Evolutionary conservation across 106 monocot genomes (phyloP), one percentile per base, ranked within the genome.

Genomic region (Dioscorea dumetorum): DNA sequence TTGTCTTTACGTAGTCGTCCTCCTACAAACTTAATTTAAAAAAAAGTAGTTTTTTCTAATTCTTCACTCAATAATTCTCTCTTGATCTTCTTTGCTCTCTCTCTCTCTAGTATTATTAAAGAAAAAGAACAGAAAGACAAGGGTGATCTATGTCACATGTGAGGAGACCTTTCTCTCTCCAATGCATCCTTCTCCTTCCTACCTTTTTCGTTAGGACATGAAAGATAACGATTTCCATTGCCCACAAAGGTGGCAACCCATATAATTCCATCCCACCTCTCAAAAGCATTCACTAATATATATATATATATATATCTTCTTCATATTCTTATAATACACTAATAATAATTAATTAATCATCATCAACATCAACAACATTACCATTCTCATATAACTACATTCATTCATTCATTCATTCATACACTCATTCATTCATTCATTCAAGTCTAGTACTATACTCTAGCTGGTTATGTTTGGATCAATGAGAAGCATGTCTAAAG

Each of bases 401-500:
- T 49, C 50, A 18, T 33, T 7, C 32, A 33, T 33, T 54, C 22
- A 66, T 22, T 16, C 49, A 70, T 48, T 32, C 50, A 18, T 33
- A n/a, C 7, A 53, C 23, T 7, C 32, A 33, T 33, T 22, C 24
- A 23, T 41, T 11, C 48, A 22, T 62, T 76, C 49, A 65, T 71
- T 33, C 68, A 14, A 22, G 18, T 15, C 63, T 75, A 48, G 61
- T 65, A 67, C 79, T 76, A 76, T 60, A 73, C 57, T 8, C 53
- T 64, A 86, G 72, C 64, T 71, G 68, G 22, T 73, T 66, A 67
- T 64, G 65, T 24, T 85, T 82, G 4, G 82, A 82, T 1, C 66
- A 79, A 10, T 83, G 74, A 11, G 82, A 76, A 2, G 71, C 69
- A 48, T 76, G 70, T 22, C 72, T 69, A 24, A 84, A 74, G 79